phyloP scores from a whole-genome alignment of 1,284 basidiomycete species.

The Ceratobasidium papillatum region DNA sequence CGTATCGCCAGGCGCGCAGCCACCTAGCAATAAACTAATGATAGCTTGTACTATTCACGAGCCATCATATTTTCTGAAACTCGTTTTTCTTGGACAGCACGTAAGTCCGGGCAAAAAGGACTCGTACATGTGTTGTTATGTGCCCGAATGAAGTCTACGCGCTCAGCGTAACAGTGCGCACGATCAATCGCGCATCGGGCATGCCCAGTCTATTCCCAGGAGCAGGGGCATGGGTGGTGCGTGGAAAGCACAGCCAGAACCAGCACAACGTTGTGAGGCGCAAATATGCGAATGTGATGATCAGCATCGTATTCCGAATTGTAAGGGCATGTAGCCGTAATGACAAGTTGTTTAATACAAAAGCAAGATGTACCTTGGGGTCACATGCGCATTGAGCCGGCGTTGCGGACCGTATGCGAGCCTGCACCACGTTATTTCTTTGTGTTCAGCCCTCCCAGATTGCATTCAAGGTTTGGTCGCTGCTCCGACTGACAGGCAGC shows the following conservation, averaged over 20 bases:
- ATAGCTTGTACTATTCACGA: constrained; percentile 15
- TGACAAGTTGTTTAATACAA: constrained; percentile 22
- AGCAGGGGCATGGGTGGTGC: background rate
- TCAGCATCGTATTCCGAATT: constrained; percentile 30
- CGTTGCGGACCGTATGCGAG: constrained; percentile 1
- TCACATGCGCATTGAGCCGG: constrained; percentile 9
- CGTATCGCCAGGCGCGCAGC: constrained; percentile 63
- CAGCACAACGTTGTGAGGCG: constrained; percentile 8
- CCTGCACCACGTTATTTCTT: constrained; percentile 12
- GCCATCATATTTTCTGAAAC: constrained; percentile 1
- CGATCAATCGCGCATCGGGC: background rate
- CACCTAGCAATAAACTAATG: constrained; percentile 44
- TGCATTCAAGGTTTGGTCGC: background rate
- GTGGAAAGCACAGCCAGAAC: constrained; percentile 5
- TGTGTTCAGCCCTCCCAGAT: background rate
- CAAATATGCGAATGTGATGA: constrained; percentile 15
- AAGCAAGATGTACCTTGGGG: constrained; percentile 1
- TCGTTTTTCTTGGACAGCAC: background rate
- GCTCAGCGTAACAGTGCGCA: background rate
- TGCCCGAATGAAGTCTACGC: background rate
- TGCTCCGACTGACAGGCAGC: background rate
- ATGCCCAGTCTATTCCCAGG: background rate
- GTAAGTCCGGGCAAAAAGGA: constrained; percentile 6
- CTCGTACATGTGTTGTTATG: background rate
- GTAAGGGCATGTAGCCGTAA: constrained; percentile 23